phyloP scores from a whole-genome alignment of 768 basidiomycete genomes.

The Rubroboletus pulcherrimus region DNA sequence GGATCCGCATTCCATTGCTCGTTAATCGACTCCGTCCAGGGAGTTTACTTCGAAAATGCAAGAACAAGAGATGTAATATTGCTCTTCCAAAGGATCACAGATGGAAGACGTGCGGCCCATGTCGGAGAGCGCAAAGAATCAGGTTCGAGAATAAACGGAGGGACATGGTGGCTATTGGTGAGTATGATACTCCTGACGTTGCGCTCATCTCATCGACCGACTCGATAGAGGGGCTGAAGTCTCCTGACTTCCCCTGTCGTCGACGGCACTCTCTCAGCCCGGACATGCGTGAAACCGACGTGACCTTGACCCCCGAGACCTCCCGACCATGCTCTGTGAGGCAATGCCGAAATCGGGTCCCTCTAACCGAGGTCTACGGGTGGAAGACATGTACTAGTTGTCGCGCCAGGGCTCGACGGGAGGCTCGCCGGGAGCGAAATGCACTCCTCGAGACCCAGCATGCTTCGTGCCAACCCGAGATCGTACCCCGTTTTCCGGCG shows the following conservation, averaged over 20 bases:
- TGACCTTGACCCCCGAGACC: conserved; percentile 8
- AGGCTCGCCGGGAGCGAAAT: background rate
- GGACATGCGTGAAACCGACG: background rate
- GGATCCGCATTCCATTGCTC: conserved; percentile 26
- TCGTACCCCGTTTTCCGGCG: conserved; percentile 10
- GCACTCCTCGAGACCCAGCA: background rate
- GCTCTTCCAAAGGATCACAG: conserved; percentile 31
- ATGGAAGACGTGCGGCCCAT: conserved; percentile 44
- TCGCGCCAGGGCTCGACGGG: conserved; percentile 22
- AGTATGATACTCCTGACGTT: background rate
- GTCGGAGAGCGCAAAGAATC: conserved; percentile 33
- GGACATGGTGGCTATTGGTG: conserved; percentile 3
- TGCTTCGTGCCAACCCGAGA: background rate
- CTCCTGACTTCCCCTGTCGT: background rate
- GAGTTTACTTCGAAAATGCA: conserved; percentile 27
- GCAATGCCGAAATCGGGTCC: conserved; percentile 36
- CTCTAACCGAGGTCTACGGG: conserved; percentile 35
- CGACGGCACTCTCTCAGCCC: conserved; percentile 11
- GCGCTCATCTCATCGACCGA: conserved; percentile 16
- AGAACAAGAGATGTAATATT: conserved; percentile 32
- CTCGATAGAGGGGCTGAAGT: background rate
- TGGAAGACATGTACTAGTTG: conserved; percentile 41
- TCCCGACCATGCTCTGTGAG: conserved; percentile 38
- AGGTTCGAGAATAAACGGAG: conserved; percentile 22
- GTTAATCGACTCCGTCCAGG: conserved; percentile 10